Evolutionary conservation across 2,329 filamentous ascomycete genomes (phyloP).

Genomic region (Penicillium hesseltinei): DNA sequence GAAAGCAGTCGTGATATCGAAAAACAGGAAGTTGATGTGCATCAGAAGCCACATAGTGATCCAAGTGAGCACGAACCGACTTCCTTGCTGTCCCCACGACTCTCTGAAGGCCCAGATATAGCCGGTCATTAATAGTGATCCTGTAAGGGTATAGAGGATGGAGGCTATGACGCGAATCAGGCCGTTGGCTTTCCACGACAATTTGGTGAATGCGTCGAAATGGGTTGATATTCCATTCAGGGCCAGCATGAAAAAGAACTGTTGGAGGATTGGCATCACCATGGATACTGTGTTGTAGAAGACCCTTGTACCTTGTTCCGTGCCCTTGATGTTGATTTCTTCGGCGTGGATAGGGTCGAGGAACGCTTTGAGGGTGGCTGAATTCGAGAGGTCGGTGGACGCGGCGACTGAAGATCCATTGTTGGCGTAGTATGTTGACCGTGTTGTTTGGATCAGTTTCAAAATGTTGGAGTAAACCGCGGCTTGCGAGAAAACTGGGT

Average conservation of each 20-base stretch:
- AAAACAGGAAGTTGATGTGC: slow-evolving; percentile 40
- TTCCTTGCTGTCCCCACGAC: slow-evolving; percentile 14
- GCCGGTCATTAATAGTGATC: not conserved
- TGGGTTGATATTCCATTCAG: slow-evolving; percentile 40
- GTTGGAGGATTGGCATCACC: slow-evolving; percentile 42
- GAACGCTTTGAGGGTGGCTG: not conserved
- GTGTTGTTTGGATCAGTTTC: not conserved
- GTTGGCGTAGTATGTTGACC: slow-evolving; percentile 3
- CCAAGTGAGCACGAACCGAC: slow-evolving; percentile 42
- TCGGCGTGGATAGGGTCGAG: not conserved
- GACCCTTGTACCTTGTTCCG: slow-evolving; percentile 36
- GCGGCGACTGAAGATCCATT: not conserved
- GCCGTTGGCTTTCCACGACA: not conserved
- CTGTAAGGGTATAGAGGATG: slow-evolving; percentile 1
- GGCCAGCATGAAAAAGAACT: slow-evolving; percentile 48
- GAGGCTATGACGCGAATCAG: not conserved
- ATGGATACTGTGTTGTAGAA: slow-evolving; percentile 44
- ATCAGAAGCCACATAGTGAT: slow-evolving; percentile 42
- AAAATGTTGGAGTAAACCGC: not conserved
- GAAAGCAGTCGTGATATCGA: slow-evolving; percentile 41
- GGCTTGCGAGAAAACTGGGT: slow-evolving; percentile 3
- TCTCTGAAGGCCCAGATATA: slow-evolving; percentile 6
- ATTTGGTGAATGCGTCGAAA: slow-evolving; percentile 16
- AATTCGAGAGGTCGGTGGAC: not conserved
- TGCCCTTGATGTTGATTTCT: slow-evolving; percentile 37